Conservation (phyloP, 805 yeast species). For the Zygoascus flipseniorum region DNA sequence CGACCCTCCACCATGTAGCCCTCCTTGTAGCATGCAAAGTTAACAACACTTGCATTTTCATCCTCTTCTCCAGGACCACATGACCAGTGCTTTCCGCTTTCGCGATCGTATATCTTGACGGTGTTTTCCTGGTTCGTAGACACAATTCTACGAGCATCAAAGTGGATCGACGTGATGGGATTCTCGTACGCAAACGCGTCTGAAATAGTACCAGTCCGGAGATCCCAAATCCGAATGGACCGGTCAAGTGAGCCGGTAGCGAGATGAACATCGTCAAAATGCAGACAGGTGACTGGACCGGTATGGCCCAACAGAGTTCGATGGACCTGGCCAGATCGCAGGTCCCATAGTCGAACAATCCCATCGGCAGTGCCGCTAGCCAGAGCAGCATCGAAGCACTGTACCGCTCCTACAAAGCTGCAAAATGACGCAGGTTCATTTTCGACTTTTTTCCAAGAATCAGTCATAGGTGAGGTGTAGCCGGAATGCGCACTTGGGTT, state of each 20-base stretch:
- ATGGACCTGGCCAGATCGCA: conserved; percentile 59
- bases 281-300: conserved; percentile 56
- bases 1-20: conserved; percentile 64
- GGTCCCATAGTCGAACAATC: conserved; percentile 65
- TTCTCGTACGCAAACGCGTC: conserved; percentile 56
- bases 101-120: conserved; percentile 52
- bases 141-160: conserved; percentile 50
- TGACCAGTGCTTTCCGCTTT: conserved; percentile 43
- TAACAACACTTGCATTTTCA: conserved; percentile 27
- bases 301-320: conserved; percentile 59
- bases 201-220: conserved; percentile 54
- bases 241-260: conserved; percentile 59
- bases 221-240: conserved; percentile 63
- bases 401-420: conserved; percentile 52
- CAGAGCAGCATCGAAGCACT: conserved; percentile 65
- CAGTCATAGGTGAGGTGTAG: conserved; percentile 1
- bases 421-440: background rate
- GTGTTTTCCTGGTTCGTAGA: conserved; percentile 41
- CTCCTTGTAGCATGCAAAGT: conserved; percentile 44
- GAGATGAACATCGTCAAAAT: conserved; percentile 57
- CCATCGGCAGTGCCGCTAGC: conserved; percentile 79
- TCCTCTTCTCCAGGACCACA: conserved; percentile 39
- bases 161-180: conserved; percentile 48
- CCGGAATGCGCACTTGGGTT: conserved; percentile 6
- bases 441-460: conserved; percentile 1